Conservation (phyloP, 1,139 yeast species). For the Geotrichum bryndzae region DNA sequence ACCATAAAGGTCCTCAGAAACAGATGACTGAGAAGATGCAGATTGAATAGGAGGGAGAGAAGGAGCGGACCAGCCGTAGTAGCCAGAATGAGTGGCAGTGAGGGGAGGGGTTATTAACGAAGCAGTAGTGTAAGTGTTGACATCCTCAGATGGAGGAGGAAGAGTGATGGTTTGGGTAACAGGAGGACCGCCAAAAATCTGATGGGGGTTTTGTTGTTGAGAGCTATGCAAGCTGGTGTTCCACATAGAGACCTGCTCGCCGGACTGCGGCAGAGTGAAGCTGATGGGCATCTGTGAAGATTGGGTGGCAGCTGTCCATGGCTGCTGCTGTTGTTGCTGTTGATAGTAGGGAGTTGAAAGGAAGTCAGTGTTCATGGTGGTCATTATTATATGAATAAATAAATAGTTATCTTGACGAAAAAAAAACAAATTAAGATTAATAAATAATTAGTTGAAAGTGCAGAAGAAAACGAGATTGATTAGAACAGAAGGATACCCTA, state of each 20-base stretch:
- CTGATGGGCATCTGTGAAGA: neutral
- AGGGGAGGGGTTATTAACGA: conserved; percentile 3
- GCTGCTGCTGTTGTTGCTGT: neutral
- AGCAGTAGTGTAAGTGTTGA: neutral
- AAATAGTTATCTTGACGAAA: neutral
- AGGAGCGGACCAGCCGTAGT: conserved; percentile 4
- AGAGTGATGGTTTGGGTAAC: conserved; percentile 8
- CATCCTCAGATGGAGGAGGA: neutral
- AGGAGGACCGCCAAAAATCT: conserved; percentile 5
- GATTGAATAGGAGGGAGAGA: neutral
- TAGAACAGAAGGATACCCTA: neutral
- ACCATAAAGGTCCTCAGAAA: neutral
- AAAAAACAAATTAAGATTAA: neutral
- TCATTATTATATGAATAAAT: neutral
- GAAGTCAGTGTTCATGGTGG: conserved; percentile 11
- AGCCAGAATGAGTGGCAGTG: neutral
- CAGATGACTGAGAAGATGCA: neutral
- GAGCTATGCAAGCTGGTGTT: neutral
- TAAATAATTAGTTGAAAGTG: neutral
- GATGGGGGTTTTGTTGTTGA: neutral
- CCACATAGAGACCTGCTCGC: conserved; percentile 3
- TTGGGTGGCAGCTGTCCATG: neutral
- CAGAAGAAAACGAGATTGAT: neutral
- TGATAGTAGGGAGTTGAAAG: conserved; percentile 9
- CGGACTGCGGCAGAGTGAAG: neutral